Evolutionary conservation across 768 basidiomycete genomes (phyloP), one percentile per base, ranked within the genome.

Genomic region (Amanita fuliginea): DNA sequence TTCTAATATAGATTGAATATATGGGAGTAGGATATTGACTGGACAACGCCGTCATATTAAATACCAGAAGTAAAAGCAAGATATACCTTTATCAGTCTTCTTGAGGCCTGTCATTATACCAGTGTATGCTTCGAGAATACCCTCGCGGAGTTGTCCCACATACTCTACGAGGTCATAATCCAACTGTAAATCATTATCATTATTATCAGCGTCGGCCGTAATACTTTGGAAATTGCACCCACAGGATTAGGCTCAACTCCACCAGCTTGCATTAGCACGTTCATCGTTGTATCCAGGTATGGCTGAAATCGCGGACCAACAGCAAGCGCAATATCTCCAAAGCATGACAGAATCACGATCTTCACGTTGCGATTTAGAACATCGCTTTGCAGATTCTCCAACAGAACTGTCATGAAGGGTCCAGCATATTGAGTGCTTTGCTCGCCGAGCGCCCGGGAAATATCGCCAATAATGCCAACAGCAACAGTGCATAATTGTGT

Each of bases 111-210:
- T 84, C 52, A 97, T 82, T 54, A 99, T 84, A 21, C 95, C 94
- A 4, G 89, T 95, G 59, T 96, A 97, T 2, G 96, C 95, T 64
- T 99, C 96, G 28, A 97, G 70, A 55, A 99, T 97, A 40, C 92
- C 92, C 59, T 98, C 96, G 33, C 96, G 81, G 50, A 99, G 74
- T 47, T 80, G 79, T 47, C 80, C 75, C 40, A 95, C 90, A 60
- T 98, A 98, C 55, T 99, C 96, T 50, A 94, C 76, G 50, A 94
- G 77, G 54, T 95, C 92, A 56, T 81, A 87, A 62, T 94, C 89
- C 32, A 85, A 78, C 89, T 77, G 52, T 24, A 41, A 35, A 41
- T 47, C 34, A 57, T 30, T n/a, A 56, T 28, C 21, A 34, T 22
- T 33, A 42, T 26, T 4, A 4, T n/a, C n/a, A n/a, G n/a, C n/a